These are phyloP conservation scores for Aspergillus candidus DNA, from an alignment of 2,329 filamentous ascomycete genomes.

Conservation along the genomic window DNA sequence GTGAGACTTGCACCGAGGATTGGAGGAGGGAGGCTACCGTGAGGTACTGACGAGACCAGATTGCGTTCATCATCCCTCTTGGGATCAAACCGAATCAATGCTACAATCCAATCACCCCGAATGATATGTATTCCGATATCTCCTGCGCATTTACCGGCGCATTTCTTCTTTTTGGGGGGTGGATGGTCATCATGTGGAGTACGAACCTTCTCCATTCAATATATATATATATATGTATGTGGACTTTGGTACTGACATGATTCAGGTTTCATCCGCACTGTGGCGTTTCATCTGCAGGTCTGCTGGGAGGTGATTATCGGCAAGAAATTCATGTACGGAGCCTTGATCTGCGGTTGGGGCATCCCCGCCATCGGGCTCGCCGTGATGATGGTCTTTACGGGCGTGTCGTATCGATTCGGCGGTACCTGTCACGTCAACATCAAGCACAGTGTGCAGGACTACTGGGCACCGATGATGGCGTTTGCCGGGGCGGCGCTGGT, in stretches of 20 bases:
- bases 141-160: conserved; percentile 85
- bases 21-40: too few relatives aligned
- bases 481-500: conserved; percentile 71
- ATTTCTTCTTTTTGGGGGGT: conserved; percentile 78
- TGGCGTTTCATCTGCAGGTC: conserved; percentile 93
- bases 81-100: conserved; percentile 74
- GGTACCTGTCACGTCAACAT: conserved; percentile 93
- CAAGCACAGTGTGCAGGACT: conserved; percentile 69
- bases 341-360: conserved; percentile 76
- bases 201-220: conserved; percentile 17
- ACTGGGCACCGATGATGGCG: conserved; percentile 83
- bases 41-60: conserved; percentile 41
- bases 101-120: conserved; percentile 81
- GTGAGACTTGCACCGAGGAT: conserved; percentile 45
- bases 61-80: conserved; percentile 86
- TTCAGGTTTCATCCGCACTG: conserved; percentile 71
- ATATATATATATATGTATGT: too few relatives aligned
- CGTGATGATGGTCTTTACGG: conserved; percentile 73
- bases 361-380: conserved; percentile 70
- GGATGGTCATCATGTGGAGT: conserved; percentile 78
- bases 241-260: not conserved
- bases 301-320: conserved; percentile 95
- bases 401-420: conserved; percentile 91
- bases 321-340: conserved; percentile 78
- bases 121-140: conserved; percentile 77